Conservation (phyloP, 2,329 filamentous ascomycete species). For the Exophiala sp. region DNA sequence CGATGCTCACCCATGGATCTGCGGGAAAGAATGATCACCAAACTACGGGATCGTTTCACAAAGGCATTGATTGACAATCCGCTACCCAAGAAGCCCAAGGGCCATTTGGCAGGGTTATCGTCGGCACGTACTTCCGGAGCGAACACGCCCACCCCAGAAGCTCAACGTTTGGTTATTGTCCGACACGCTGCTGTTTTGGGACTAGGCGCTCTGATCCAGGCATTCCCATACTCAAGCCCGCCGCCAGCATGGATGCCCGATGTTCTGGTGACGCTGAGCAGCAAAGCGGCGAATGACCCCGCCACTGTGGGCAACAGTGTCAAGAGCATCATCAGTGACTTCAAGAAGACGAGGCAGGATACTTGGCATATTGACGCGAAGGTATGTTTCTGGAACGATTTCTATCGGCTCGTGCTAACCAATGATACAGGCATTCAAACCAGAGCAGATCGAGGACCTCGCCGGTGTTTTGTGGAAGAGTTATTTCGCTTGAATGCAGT, state of each 20-base stretch:
- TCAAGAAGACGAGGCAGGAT: conserved; percentile 99
- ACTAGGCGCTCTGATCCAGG: conserved; percentile 84
- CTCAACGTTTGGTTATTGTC: conserved; percentile 71
- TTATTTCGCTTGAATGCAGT: conserved; percentile 71
- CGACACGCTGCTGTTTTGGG: conserved; percentile 90
- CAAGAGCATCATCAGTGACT: conserved; percentile 89
- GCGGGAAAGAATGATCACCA: conserved; percentile 71
- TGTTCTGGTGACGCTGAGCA: conserved; percentile 78
- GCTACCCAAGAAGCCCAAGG: conserved; percentile 66
- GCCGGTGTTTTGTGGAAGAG: conserved; percentile 99
- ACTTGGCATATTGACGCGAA: conserved; percentile 98
- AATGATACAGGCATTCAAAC: conserved; percentile 68
- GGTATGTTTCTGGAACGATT: conserved; percentile 54
- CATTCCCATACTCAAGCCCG: conserved; percentile 92
- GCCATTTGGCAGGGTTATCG: conserved; percentile 27
- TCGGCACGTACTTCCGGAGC: conserved; percentile 44
- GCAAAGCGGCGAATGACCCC: conserved; percentile 79
- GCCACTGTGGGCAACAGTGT: conserved; percentile 94
- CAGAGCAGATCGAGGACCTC: conserved; percentile 89
- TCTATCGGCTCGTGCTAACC: conserved; percentile 24
- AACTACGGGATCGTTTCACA: conserved; percentile 76
- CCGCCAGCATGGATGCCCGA: conserved; percentile 93
- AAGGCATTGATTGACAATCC: conserved; percentile 75
- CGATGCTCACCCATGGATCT: conserved; percentile 82
- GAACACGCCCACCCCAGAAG: conserved; percentile 50